These are phyloP conservation scores for Paramecium bursaria DNA, from an alignment of 73 alveolate species.

Conservation along the genomic window DNA sequence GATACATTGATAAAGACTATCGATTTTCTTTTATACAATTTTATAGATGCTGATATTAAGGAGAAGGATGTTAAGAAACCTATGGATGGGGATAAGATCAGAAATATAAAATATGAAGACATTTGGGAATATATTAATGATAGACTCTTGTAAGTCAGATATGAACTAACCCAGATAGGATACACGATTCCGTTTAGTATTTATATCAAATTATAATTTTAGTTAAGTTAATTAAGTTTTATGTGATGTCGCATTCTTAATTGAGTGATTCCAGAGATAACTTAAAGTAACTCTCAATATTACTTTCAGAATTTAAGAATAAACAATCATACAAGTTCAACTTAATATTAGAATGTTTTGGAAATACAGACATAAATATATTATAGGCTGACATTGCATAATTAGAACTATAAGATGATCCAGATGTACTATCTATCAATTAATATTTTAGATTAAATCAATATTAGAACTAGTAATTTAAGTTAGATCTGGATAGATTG, in stretches of 20 bases:
- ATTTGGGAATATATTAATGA: slow-evolving; percentile 31
- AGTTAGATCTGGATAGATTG: no score
- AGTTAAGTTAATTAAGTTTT: slow-evolving; percentile 38
- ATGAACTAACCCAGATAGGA: slow-evolving; percentile 7
- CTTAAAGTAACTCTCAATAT: background rate
- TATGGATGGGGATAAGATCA: slow-evolving; percentile 4
- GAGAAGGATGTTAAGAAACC: slow-evolving; percentile 52
- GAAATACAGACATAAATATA: no score
- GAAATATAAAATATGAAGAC: slow-evolving; percentile 35
- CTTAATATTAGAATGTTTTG: slow-evolving; percentile 20
- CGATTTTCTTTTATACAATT: slow-evolving; percentile 27
- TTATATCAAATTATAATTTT: background rate
- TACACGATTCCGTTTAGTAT: background rate
- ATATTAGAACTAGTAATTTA: no score
- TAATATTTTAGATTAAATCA: no score
- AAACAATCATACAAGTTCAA: background rate
- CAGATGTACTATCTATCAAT: no score
- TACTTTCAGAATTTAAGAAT: background rate
- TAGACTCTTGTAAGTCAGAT: slow-evolving; percentile 10
- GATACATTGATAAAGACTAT: slow-evolving; percentile 57
- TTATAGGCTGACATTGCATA: no score
- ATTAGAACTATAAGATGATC: no score
- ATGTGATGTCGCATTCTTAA: slow-evolving; percentile 53
- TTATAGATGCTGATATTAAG: slow-evolving; percentile 57
- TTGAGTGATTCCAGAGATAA: background rate